Percentiles rank a stretch among this genome's conserved stretches.
Evolutionary conservation across 306 rosid species (phyloP).

Genomic region (Quillaja saponaria): DNA sequence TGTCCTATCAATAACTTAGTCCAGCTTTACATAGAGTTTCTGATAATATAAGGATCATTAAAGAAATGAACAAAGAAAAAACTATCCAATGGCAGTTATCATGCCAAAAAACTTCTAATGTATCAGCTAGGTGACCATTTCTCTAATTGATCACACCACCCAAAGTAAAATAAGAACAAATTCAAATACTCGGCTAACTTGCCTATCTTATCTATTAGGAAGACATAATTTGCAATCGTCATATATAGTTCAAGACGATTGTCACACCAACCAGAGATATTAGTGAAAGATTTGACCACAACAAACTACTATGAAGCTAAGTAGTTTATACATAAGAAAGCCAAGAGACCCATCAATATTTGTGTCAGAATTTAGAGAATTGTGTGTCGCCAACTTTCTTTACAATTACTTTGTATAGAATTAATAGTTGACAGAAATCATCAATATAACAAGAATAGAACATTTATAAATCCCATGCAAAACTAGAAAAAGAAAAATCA

Average conservation of each 20-base stretch:
- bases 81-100: too few relatives aligned
- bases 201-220: conserved; percentile 2
- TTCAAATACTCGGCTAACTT: conserved; percentile 11
- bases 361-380: neutral
- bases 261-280: neutral
- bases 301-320: too few relatives aligned
- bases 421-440: neutral
- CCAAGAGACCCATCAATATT: conserved; percentile 10
- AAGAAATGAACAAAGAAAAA: too few relatives aligned
- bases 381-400: too few relatives aligned
- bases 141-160: too few relatives aligned
- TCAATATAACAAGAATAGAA: neutral
- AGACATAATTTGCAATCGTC: conserved; percentile 8
- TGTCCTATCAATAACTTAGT: too few relatives aligned
- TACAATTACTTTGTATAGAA: neutral
- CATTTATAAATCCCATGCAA: neutral
- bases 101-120: too few relatives aligned
- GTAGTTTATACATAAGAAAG: too few relatives aligned
- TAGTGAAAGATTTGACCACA: conserved; percentile 5
- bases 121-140: too few relatives aligned
- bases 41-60: too few relatives aligned
- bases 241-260: conserved; percentile 17
- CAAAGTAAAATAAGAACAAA: neutral
- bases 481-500: neutral
- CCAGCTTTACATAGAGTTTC: too few relatives aligned